Percentiles rank a stretch among this genome's conserved stretches.
These are phyloP conservation scores for Camellia oleifera DNA, from an alignment of 179 eudicot species.

Conservation along the genomic window DNA sequence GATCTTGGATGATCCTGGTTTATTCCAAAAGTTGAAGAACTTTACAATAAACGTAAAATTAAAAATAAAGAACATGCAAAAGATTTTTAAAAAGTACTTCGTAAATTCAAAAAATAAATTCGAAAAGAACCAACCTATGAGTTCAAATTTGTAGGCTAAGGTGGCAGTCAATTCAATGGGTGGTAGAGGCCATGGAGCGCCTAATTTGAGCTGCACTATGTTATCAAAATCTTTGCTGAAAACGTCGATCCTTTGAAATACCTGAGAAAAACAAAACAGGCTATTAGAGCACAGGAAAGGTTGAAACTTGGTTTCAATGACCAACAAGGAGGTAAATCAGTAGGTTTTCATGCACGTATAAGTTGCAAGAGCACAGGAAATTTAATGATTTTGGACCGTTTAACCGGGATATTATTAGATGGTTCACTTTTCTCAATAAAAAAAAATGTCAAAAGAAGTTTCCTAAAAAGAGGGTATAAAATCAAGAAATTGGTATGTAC, in stretches of 20 bases:
- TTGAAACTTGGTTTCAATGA: not conserved
- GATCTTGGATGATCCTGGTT: conserved; percentile 47
- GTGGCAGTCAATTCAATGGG: conserved; percentile 81
- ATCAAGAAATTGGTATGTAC: not conserved
- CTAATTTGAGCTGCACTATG: conserved; percentile 80
- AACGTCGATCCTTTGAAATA: conserved; percentile 84
- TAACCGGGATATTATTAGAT: not conserved
- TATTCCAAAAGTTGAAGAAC: conserved; percentile 4
- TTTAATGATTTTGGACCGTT: not conserved
- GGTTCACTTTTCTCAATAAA: not conserved
- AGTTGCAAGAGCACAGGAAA: not conserved
- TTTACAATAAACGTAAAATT: not conserved
- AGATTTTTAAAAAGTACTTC: no score
- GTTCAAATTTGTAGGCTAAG: conserved; percentile 88
- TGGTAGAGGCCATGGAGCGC: conserved; percentile 91
- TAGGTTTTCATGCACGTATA: not conserved
- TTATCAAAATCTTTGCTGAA: conserved; percentile 92
- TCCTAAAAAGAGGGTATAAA: not conserved
- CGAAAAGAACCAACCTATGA: conserved; percentile 49
- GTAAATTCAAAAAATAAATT: not conserved
- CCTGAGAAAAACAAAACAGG: conserved; percentile 36
- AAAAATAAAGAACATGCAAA: not conserved
- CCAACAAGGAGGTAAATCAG: not conserved
- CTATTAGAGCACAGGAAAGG: not conserved
- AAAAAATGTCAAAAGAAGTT: not conserved